These are phyloP conservation scores for Salix suchowensis DNA, from an alignment of 345 rosid genomes.

Conservation along the genomic window DNA sequence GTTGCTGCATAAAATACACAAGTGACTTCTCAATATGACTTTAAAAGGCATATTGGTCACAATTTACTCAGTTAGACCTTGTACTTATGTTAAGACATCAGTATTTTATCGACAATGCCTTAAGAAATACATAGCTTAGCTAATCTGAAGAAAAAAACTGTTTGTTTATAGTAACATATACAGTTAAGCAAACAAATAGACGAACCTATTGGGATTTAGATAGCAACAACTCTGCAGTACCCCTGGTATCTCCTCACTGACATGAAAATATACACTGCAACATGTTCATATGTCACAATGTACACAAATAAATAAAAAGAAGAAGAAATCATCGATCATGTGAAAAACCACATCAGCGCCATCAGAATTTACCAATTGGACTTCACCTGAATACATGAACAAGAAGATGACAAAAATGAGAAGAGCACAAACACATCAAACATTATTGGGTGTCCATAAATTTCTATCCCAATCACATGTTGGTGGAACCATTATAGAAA, in stretches of 20 bases:
- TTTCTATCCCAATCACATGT: no score
- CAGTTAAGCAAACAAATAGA: background rate
- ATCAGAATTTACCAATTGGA: slow-evolving; percentile 82
- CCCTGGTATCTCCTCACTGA: background rate
- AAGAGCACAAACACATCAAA: background rate
- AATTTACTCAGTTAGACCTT: background rate
- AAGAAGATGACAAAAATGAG: background rate
- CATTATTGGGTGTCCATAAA: no score
- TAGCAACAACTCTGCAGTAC: slow-evolving; percentile 1
- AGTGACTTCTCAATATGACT: background rate
- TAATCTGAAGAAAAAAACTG: background rate
- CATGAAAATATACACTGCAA: background rate
- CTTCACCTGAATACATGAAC: slow-evolving; percentile 60
- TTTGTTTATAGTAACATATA: background rate
- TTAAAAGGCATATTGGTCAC: background rate
- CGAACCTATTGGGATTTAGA: background rate
- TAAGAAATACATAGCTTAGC: background rate
- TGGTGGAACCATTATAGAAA: no score
- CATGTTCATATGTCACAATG: slow-evolving; percentile 10
- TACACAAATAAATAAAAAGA: slow-evolving; percentile 13
- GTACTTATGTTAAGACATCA: background rate
- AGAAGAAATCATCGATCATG: slow-evolving; percentile 76
- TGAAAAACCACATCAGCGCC: slow-evolving; percentile 89
- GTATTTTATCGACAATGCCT: background rate
- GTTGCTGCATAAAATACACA: background rate